These are phyloP conservation scores for Halophytophthora polymorphica DNA, from an alignment of 352 stramenopile species.

Conservation along the genomic window DNA sequence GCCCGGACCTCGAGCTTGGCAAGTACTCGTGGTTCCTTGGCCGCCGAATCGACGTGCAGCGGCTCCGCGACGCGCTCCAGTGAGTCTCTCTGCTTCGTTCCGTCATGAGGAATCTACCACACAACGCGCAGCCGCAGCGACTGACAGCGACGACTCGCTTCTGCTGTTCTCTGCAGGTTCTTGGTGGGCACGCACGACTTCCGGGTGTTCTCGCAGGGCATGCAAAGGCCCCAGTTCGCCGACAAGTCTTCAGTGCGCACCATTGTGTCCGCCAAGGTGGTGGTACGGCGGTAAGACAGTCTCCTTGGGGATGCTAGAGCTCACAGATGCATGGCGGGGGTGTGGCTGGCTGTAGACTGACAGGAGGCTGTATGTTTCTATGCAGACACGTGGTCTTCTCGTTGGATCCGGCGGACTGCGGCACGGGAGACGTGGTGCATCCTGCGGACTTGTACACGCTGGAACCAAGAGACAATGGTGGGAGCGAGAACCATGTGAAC, in stretches of 20 bases:
- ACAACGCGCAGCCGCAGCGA: no score
- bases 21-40: slow-evolving; percentile 86
- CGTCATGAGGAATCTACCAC: not conserved
- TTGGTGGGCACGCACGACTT: slow-evolving; percentile 79
- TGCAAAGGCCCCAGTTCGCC: slow-evolving; percentile 54
- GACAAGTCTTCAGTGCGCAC: slow-evolving; percentile 69
- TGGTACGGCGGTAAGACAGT: slow-evolving; percentile 45
- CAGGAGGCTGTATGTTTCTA: not conserved
- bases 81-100: slow-evolving; percentile 12
- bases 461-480: not conserved
- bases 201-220: slow-evolving; percentile 71
- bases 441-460: slow-evolving; percentile 26
- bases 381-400: slow-evolving; percentile 71
- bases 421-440: slow-evolving; percentile 54
- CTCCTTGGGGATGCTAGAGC: not conserved
- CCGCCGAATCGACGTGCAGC: slow-evolving; percentile 52
- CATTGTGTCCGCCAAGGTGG: slow-evolving; percentile 57
- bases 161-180: slow-evolving; percentile 25
- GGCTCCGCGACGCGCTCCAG: slow-evolving; percentile 63
- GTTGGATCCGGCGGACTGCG: slow-evolving; percentile 51
- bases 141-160: not conserved
- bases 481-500: slow-evolving; percentile 12
- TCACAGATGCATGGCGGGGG: not conserved
- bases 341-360: no score
- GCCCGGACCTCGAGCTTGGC: slow-evolving; percentile 60